These are phyloP conservation scores for Alternaria ethzedia DNA, from an alignment of 2,329 filamentous ascomycete species.

Conservation along the genomic window DNA sequence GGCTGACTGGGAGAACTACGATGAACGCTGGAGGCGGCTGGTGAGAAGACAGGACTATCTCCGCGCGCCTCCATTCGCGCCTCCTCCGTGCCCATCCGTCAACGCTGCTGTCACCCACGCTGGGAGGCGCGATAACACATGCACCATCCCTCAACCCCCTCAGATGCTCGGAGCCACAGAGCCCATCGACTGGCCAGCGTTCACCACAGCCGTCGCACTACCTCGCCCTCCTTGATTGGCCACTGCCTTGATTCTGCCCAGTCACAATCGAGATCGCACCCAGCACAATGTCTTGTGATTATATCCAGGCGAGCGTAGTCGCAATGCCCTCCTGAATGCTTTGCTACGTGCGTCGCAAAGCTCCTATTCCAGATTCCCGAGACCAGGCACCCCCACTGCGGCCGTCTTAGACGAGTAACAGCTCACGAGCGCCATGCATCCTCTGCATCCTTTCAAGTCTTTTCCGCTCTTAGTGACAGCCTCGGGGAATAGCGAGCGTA, in stretches of 20 bases:
- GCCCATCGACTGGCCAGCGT: neutral
- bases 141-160: neutral
- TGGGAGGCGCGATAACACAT: constrained; percentile 2
- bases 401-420: neutral
- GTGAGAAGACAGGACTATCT: neutral
- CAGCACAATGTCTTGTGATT: neutral
- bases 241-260: constrained; percentile 1
- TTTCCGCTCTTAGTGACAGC: constrained; percentile 4
- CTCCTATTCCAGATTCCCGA: neutral
- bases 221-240: constrained; percentile 10
- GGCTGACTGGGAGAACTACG: neutral
- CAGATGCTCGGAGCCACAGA: neutral
- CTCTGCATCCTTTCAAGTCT: neutral
- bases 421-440: constrained; percentile 11
- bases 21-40: neutral
- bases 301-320: neutral
- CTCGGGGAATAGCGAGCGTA: constrained; percentile 5
- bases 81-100: neutral
- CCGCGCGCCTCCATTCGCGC: neutral
- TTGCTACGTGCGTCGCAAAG: neutral
- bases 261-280: constrained; percentile 1
- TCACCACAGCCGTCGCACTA: constrained; percentile 6
- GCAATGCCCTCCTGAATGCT: neutral
- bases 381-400: neutral
- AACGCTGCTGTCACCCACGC: neutral